Evolutionary conservation across 2,329 filamentous ascomycete genomes (phyloP).

Genomic region (Scytalidium sp.): DNA sequence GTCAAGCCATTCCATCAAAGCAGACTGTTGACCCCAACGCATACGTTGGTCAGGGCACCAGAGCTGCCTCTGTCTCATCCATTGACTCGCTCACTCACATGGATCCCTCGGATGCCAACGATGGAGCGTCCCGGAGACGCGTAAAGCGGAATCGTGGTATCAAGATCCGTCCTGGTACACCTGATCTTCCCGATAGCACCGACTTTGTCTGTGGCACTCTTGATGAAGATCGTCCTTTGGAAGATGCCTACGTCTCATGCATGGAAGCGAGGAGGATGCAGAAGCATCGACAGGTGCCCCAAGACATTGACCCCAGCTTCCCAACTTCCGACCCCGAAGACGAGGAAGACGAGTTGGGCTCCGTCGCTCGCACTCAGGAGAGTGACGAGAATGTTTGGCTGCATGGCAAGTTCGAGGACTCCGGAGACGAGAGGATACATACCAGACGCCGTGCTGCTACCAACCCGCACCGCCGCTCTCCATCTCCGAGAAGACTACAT

Average conservation of each 20-base stretch:
- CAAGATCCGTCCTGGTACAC: slow-evolving; percentile 65
- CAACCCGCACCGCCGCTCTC: slow-evolving; percentile 32
- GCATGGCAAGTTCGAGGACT: slow-evolving; percentile 68
- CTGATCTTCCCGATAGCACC: slow-evolving; percentile 91
- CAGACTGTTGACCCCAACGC: slow-evolving; percentile 14
- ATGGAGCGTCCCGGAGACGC: slow-evolving; percentile 3
- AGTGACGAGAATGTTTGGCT: slow-evolving; percentile 70
- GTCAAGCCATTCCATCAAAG: slow-evolving; percentile 31
- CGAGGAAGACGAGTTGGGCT: slow-evolving; percentile 70
- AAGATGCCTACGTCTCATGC: slow-evolving; percentile 86
- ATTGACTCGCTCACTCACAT: slow-evolving; percentile 42
- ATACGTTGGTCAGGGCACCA: slow-evolving; percentile 24
- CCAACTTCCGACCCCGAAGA: slow-evolving; percentile 91
- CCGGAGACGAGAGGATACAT: slow-evolving; percentile 54
- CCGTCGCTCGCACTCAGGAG: slow-evolving; percentile 52
- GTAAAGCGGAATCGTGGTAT: slow-evolving; percentile 31
- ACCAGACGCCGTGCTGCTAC: slow-evolving; percentile 48
- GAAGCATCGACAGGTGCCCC: slow-evolving; percentile 81
- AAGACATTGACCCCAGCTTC: slow-evolving; percentile 97
- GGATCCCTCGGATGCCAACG: slow-evolving; percentile 15
- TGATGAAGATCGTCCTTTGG: slow-evolving; percentile 91
- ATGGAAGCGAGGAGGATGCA: slow-evolving; percentile 77
- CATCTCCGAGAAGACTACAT: slow-evolving; percentile 61
- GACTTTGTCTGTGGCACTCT: slow-evolving; percentile 99
- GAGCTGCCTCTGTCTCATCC: slow-evolving; percentile 58